These are phyloP conservation scores for Arxiozyma heterogenica DNA, from an alignment of 1,139 yeast genomes.

Conservation along the genomic window DNA sequence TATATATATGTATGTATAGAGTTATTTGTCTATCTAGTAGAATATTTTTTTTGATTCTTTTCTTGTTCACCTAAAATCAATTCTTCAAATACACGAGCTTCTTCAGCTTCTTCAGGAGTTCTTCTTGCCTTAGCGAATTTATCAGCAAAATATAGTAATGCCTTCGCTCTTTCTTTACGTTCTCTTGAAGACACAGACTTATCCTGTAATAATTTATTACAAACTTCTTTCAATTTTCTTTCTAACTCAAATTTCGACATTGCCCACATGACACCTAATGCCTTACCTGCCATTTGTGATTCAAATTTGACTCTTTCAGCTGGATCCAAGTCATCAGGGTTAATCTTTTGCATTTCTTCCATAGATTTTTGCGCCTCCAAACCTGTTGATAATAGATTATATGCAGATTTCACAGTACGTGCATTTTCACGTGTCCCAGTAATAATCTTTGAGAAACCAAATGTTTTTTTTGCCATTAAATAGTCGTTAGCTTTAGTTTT, in stretches of 20 bases:
- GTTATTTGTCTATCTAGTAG: background rate
- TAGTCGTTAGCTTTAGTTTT: slow-evolving; percentile 46
- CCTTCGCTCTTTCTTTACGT: slow-evolving; percentile 50
- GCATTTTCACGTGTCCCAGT: slow-evolving; percentile 67
- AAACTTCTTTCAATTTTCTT: slow-evolving; percentile 56
- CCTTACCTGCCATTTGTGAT: slow-evolving; percentile 59
- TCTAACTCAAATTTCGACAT: slow-evolving; percentile 67
- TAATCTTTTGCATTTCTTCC: slow-evolving; percentile 55
- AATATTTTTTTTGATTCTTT: slow-evolving; percentile 32
- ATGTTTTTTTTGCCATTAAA: slow-evolving; percentile 57
- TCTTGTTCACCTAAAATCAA: slow-evolving; percentile 44
- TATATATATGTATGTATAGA: background rate
- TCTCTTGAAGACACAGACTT: slow-evolving; percentile 44
- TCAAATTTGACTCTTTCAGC: slow-evolving; percentile 55
- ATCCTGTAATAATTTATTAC: slow-evolving; percentile 51
- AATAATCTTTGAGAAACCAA: slow-evolving; percentile 55
- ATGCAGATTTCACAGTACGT: slow-evolving; percentile 59
- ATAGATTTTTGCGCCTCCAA: slow-evolving; percentile 67
- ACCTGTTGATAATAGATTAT: slow-evolving; percentile 59
- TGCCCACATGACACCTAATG: slow-evolving; percentile 73
- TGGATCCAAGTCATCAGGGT: slow-evolving; percentile 42
- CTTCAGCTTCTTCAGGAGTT: slow-evolving; percentile 63
- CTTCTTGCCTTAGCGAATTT: slow-evolving; percentile 49
- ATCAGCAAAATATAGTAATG: slow-evolving; percentile 49
- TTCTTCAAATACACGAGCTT: slow-evolving; percentile 67